phyloP scores from a whole-genome alignment of 2,329 filamentous ascomycete species.

The Penicillium palitans region DNA sequence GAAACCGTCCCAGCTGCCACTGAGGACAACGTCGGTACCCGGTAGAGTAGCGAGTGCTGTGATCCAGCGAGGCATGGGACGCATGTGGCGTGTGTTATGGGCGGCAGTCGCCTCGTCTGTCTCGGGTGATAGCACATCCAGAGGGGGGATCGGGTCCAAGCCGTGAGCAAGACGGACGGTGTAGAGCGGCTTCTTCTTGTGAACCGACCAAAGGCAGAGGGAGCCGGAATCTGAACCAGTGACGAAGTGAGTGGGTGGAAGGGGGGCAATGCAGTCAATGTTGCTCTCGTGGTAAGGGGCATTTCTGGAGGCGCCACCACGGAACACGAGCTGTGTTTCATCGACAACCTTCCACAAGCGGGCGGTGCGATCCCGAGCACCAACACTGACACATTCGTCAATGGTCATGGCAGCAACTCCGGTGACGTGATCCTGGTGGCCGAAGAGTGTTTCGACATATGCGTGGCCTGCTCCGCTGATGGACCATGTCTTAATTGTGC shows the following conservation, averaged over 20 bases:
- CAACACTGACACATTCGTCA: constrained; percentile 88
- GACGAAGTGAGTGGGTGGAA: constrained; percentile 88
- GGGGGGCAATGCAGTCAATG: constrained; percentile 87
- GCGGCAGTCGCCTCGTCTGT: constrained; percentile 58
- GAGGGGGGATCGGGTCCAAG: constrained; percentile 68
- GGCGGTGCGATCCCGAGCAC: constrained; percentile 85
- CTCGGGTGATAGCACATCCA: constrained; percentile 72
- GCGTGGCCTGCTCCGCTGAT: constrained; percentile 74
- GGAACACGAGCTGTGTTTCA: constrained; percentile 92
- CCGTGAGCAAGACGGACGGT: constrained; percentile 81
- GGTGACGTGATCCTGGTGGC: constrained; percentile 87
- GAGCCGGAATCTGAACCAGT: constrained; percentile 91
- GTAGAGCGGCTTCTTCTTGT: constrained; percentile 93
- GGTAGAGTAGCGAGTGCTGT: constrained; percentile 84
- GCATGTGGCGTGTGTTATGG: constrained; percentile 48
- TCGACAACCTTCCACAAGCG: constrained; percentile 95
- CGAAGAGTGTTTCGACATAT: constrained; percentile 93
- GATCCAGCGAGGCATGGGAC: constrained; percentile 75
- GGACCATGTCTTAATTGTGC: constrained; percentile 94
- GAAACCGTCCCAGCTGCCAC: constrained; percentile 90
- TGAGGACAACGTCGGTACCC: constrained; percentile 86
- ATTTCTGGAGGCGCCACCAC: constrained; percentile 64
- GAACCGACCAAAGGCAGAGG: constrained; percentile 80
- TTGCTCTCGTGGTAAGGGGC: constrained; percentile 69
- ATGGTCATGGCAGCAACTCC: constrained; percentile 79